These are phyloP conservation scores for Trichocomaceae sp. DNA, from an alignment of 2,329 filamentous ascomycete genomes.

Conservation along the genomic window DNA sequence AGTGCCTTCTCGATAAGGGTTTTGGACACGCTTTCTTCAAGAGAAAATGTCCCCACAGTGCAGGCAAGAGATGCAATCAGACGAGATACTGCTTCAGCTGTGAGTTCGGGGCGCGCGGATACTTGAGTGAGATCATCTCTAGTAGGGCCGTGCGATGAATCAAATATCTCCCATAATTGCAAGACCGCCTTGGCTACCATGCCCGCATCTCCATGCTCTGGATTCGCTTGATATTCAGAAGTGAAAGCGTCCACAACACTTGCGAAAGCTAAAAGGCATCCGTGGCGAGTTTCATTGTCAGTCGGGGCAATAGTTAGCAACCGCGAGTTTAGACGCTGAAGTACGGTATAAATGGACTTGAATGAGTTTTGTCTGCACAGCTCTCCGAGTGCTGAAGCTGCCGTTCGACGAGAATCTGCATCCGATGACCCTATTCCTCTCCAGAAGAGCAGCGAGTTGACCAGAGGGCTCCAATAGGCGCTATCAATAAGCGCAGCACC, in stretches of 20 bases:
- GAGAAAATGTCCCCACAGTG: constrained; percentile 16
- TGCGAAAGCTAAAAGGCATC: constrained; percentile 37
- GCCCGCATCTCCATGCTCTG: constrained; percentile 18
- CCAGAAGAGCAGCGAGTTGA: constrained; percentile 72
- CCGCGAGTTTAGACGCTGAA: constrained; percentile 29
- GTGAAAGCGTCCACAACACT: constrained; percentile 24
- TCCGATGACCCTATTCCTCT: constrained; percentile 80
- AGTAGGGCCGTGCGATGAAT: constrained; percentile 26
- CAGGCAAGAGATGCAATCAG: constrained; percentile 34
- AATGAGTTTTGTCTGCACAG: constrained; percentile 30
- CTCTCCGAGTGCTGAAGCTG: constrained; percentile 62
- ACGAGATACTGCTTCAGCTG: constrained; percentile 35
- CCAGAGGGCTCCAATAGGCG: constrained; percentile 61
- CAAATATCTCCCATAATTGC: constrained; percentile 35
- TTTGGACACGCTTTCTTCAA: constrained; percentile 2
- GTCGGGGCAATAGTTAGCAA: constrained; percentile 33
- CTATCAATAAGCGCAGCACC: constrained; percentile 59
- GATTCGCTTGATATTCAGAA: constrained; percentile 14
- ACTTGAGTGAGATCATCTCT: constrained; percentile 36
- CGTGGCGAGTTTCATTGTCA: constrained; percentile 40
- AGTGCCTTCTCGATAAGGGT: constrained; percentile 24
- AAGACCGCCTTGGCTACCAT: constrained; percentile 25
- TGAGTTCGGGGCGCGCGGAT: constrained; percentile 35
- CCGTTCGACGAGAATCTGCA: constrained; percentile 62
- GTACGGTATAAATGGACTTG: constrained; percentile 25